Evolutionary conservation across 163 green algal genomes (phyloP), one percentile per base, ranked within the genome.

Genomic region (Trebouxiophyceae sp.): DNA sequence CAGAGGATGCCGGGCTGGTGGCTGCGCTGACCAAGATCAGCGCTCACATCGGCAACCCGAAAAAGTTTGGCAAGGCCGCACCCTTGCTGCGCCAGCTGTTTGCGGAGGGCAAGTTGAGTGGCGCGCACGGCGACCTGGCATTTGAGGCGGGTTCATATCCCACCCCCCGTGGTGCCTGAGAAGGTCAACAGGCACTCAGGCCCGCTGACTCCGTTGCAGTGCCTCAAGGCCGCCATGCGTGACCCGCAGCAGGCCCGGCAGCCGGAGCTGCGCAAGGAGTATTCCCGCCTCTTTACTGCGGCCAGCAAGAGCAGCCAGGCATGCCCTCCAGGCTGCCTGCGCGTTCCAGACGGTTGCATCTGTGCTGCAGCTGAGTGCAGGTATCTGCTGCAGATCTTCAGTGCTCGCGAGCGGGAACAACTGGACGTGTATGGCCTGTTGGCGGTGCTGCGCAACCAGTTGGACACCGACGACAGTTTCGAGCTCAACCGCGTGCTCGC

Each of bases 31-130:
- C 54, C 1, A 83, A 80, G 47, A 81, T 93, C 20, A 47, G 47
- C 0, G 39, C 55, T 4, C 83, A 91, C 70, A 86, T 93, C 8
- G 45, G 60, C 57, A 85, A 80, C 33, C 65, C 74, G 6, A 75
- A 67, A 55, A 93, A 93, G 69, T 89, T 93, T 59, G 27, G 30
- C 22, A 93, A 93, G 62, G 86, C 86, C 1, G 74, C 77, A 2
- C 56, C 70, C 2, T 71, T 91, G 55, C 73, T 91, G 62, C 68
- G 80, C 5, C 77, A 91, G 76, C 79, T 91, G 46, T 50, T 89
- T 20, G 2, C 45, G 19, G 62, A 80, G 23, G 62, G 66, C 60
- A 71, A 55, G 3, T 3, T 67, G 0, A 33, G 31, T 1, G 3
- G 26, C 26, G 39, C 31, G 24, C 72, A 83, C 31, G 70, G 66